A percentile compares a stretch with the other conserved stretches of the same genome.
Conservation (phyloP, 2,329 filamentous ascomycete genomes). For the Pleomassaria siparia region DNA sequence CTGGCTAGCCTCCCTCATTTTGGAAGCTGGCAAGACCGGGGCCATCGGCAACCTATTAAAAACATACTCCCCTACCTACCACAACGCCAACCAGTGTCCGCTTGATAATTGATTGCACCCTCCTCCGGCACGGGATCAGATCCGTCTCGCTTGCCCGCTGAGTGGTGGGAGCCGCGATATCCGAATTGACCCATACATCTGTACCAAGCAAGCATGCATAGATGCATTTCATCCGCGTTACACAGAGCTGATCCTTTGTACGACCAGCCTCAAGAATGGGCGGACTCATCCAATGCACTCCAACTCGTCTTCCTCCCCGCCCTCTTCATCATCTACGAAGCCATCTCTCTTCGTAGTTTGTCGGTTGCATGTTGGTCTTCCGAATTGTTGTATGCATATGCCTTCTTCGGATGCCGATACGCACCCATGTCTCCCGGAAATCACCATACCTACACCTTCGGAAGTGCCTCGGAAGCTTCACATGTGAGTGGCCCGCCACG, state of each 20-base stretch:
- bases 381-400: neutral
- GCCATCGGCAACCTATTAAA: neutral
- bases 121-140: neutral
- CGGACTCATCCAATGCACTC: too few species aligned
- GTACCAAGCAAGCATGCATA: neutral
- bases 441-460: neutral
- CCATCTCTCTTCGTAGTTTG: too few species aligned
- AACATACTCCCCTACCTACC: neutral
- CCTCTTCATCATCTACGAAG: too few species aligned
- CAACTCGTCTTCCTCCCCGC: too few species aligned
- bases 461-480: neutral
- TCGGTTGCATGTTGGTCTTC: neutral
- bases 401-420: slow-evolving; percentile 1
- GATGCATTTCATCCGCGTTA: neutral
- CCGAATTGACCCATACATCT: neutral
- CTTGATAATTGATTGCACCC: neutral
- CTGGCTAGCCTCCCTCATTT: neutral
- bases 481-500: neutral
- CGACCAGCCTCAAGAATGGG: neutral
- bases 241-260: neutral
- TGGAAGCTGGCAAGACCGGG: neutral
- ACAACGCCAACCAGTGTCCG: neutral
- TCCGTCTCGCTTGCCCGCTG: neutral
- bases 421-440: neutral
- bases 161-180: neutral